Evolutionary conservation across 306 rosid species (phyloP).

Genomic region (Cucurbita maxima): DNA sequence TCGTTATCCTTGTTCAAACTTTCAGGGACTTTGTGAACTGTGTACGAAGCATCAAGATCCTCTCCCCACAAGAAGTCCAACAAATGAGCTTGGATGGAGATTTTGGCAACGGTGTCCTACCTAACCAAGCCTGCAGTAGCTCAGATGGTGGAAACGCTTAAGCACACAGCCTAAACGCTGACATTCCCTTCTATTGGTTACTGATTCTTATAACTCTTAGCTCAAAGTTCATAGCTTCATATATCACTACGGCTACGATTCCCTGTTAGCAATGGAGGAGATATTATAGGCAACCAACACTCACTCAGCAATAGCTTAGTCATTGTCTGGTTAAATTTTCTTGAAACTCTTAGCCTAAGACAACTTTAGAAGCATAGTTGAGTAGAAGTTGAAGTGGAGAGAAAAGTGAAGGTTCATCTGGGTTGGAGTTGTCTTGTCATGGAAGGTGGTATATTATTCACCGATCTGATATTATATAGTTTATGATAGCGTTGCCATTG

Average conservation of each 20-base stretch:
- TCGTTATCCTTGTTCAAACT: neutral
- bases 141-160: slow-evolving; percentile 76
- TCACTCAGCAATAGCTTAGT: neutral
- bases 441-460: neutral
- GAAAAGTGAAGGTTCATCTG: neutral
- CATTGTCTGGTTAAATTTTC: neutral
- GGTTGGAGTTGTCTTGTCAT: neutral
- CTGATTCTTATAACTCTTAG: slow-evolving; percentile 1
- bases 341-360: neutral
- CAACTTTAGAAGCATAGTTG: slow-evolving; percentile 2
- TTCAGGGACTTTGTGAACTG: slow-evolving; percentile 91
- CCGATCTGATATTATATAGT: neutral
- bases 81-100: slow-evolving; percentile 94
- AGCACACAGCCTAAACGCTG: slow-evolving; percentile 22
- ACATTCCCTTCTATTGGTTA: slow-evolving; percentile 19
- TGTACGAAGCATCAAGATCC: slow-evolving; percentile 80
- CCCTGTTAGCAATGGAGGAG: neutral
- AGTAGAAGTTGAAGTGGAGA: slow-evolving; percentile 3
- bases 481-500: neutral
- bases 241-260: neutral
- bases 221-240: neutral
- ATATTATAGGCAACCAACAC: neutral
- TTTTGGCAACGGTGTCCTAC: slow-evolving; percentile 51
- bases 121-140: slow-evolving; percentile 92
- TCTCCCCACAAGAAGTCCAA: slow-evolving; percentile 91